Percentiles rank a stretch among this genome's conserved stretches.
Evolutionary conservation across 805 yeast genomes (phyloP).

Genomic region (Monosporozyma unispora): DNA sequence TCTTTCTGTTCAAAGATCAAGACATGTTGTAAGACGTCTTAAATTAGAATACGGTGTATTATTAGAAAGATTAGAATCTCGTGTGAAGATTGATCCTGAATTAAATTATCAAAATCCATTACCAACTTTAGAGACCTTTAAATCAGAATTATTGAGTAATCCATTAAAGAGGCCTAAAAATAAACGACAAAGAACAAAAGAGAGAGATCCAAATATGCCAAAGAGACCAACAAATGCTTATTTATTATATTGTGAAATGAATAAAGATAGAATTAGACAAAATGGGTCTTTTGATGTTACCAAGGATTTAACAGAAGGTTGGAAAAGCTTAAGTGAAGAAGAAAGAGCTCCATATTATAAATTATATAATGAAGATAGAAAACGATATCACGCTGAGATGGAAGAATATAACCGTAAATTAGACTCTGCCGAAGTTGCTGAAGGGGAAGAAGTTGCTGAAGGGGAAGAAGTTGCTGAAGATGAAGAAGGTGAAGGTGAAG

Average conservation of each 20-base stretch:
- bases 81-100: constrained; percentile 33
- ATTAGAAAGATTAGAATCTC: constrained; percentile 66
- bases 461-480: constrained; percentile 1
- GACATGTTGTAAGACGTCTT: constrained; percentile 64
- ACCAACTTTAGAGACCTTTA: constrained; percentile 25
- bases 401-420: constrained; percentile 33
- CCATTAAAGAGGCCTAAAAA: constrained; percentile 19
- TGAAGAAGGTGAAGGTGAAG: constrained; percentile 1
- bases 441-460: background rate
- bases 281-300: constrained; percentile 61
- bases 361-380: constrained; percentile 68
- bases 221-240: constrained; percentile 89
- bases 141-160: constrained; percentile 17
- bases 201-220: constrained; percentile 77
- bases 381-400: constrained; percentile 68
- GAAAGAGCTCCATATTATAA: constrained; percentile 66
- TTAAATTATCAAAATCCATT: constrained; percentile 23
- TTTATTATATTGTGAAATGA: constrained; percentile 75
- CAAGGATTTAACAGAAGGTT: constrained; percentile 70
- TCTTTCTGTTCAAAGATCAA: constrained; percentile 67
- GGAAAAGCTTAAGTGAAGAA: constrained; percentile 67
- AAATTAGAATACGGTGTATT: constrained; percentile 76
- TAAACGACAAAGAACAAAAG: constrained; percentile 31
- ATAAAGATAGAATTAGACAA: constrained; percentile 61
- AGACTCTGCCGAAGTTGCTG: background rate